Conservation (phyloP, 106 monocot genomes). For the Alisma plantagoaquatica region DNA sequence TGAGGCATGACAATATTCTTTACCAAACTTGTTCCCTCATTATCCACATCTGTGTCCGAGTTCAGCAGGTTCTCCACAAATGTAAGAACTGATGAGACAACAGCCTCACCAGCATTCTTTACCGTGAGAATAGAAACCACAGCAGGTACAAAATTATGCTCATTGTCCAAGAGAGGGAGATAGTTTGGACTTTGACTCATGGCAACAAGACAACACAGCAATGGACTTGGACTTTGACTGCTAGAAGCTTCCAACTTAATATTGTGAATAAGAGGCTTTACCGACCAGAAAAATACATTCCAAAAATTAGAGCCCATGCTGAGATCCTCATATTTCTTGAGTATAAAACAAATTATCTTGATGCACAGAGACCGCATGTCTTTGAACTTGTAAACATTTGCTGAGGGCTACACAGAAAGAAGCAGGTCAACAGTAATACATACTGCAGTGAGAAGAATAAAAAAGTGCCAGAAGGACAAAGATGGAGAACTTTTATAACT, state of each 20-base stretch:
- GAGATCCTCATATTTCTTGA: conserved; percentile 50
- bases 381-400: conserved; percentile 42
- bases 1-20: conserved; percentile 56
- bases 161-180: conserved; percentile 38
- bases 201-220: conserved; percentile 78
- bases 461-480: too few species aligned
- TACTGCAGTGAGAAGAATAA: too few species aligned
- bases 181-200: conserved; percentile 61
- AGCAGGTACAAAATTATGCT: conserved; percentile 46
- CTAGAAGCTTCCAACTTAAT: conserved; percentile 79
- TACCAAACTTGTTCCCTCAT: conserved; percentile 27
- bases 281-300: conserved; percentile 72
- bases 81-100: conserved; percentile 57
- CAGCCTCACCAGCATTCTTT: conserved; percentile 58
- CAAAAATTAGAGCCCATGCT: conserved; percentile 63
- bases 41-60: conserved; percentile 43
- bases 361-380: conserved; percentile 70
- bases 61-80: conserved; percentile 74
- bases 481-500: too few species aligned
- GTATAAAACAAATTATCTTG: conserved; percentile 50
- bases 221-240: conserved; percentile 80
- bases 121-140: conserved; percentile 83
- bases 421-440: background rate
- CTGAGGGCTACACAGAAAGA: background rate
- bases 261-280: conserved; percentile 61